phyloP scores from a whole-genome alignment of 768 basidiomycete genomes.

The Neoboletus subvelutipes region DNA sequence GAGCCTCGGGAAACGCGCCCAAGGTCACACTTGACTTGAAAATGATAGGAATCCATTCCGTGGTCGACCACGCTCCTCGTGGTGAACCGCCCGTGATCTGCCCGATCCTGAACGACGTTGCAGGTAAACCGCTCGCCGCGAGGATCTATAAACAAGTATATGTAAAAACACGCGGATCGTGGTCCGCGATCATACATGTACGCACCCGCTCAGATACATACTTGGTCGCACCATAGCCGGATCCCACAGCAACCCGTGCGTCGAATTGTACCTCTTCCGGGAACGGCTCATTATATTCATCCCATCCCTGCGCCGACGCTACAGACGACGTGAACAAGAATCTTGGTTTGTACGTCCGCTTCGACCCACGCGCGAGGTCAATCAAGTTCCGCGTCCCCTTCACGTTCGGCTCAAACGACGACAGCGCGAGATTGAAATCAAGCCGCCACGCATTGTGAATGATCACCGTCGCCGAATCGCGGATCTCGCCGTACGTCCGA shows the following conservation, averaged over 20 bases:
- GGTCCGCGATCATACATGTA: not conserved
- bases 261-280: conserved; percentile 34
- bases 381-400: conserved; percentile 37
- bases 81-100: conserved; percentile 35
- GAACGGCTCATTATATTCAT: conserved; percentile 16
- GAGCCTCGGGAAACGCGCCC: conserved; percentile 30
- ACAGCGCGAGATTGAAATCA: conserved; percentile 50
- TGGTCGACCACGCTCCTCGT: conserved; percentile 39
- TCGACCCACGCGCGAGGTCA: conserved; percentile 31
- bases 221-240: conserved; percentile 40
- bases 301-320: conserved; percentile 24
- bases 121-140: conserved; percentile 31
- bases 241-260: conserved; percentile 29
- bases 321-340: conserved; percentile 44
- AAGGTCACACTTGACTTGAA: conserved; percentile 35
- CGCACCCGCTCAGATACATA: conserved; percentile 23
- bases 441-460: conserved; percentile 51
- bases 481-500: conserved; percentile 27
- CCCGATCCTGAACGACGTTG: conserved; percentile 37
- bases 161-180: not conserved
- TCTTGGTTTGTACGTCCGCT: conserved; percentile 24
- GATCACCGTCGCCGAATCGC: conserved; percentile 34
- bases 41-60: conserved; percentile 39
- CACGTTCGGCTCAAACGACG: conserved; percentile 52
- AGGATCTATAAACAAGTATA: conserved; percentile 19